phyloP scores from a whole-genome alignment of 2,329 filamentous ascomycete species.

The Aspergillus tubingensis region DNA sequence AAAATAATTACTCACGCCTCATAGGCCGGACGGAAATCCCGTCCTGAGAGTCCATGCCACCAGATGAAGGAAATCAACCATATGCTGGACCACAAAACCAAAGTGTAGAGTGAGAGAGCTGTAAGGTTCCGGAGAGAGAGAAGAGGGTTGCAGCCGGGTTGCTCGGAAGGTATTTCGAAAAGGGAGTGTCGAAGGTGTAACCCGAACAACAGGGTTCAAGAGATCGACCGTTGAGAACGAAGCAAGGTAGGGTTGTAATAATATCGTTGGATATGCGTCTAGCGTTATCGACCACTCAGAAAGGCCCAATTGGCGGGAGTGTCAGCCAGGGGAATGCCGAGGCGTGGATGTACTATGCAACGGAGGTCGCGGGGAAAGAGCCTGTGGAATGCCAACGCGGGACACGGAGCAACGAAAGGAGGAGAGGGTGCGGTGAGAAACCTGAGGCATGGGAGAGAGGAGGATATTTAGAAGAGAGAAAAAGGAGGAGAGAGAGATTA shows the following conservation, averaged over 20 bases:
- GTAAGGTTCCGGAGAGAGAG: not conserved
- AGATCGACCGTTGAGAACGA: conserved; percentile 13
- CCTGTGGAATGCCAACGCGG: conserved; percentile 32
- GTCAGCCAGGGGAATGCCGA: conserved; percentile 37
- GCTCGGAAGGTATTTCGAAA: conserved; percentile 2
- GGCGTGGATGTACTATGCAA: conserved; percentile 29
- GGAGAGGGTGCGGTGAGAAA: conserved; percentile 21
- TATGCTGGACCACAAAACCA: conserved; percentile 24
- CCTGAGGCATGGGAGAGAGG: conserved; percentile 15
- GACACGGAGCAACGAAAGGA: conserved; percentile 15
- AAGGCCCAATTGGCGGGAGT: conserved; percentile 20
- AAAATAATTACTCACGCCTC: conserved; percentile 61
- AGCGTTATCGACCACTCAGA: conserved; percentile 21
- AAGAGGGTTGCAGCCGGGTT: conserved; percentile 1
- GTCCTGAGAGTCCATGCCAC: conserved; percentile 48
- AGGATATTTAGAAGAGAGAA: conserved; percentile 16
- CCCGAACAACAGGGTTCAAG: conserved; percentile 6
- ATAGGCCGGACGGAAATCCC: conserved; percentile 64
- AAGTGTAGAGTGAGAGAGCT: not conserved
- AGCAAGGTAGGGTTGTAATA: conserved; percentile 12
- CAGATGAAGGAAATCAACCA: conserved; percentile 30
- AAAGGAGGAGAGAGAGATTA: not conserved
- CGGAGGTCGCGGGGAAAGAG: conserved; percentile 26
- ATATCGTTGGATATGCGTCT: conserved; percentile 1
- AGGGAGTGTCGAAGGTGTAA: conserved; percentile 10